Percentiles rank a stretch among this genome's conserved stretches.
Evolutionary conservation across 2,329 filamentous ascomycete species (phyloP).

Genomic region (Pyrenochaeta sp.): DNA sequence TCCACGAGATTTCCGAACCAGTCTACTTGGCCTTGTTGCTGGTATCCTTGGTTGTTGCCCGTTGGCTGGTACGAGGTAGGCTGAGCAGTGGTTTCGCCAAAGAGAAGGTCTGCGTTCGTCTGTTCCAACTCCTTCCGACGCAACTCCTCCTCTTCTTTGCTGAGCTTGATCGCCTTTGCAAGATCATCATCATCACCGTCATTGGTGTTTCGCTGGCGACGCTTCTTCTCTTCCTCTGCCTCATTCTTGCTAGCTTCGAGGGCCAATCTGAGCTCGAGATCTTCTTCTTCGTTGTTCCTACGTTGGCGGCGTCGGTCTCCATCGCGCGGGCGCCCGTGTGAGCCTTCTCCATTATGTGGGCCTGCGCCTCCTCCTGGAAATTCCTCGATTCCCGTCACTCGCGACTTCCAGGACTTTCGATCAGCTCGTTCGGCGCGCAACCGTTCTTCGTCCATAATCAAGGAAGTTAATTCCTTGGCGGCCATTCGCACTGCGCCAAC

Average conservation of each 20-base stretch:
- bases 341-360: conserved; percentile 47
- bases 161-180: conserved; percentile 92
- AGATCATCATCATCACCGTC: conserved; percentile 79
- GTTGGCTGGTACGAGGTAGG: conserved; percentile 77
- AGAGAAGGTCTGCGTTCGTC: conserved; percentile 83
- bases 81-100: conserved; percentile 77
- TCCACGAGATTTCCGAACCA: conserved; percentile 97
- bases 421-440: conserved; percentile 89
- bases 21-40: conserved; percentile 94
- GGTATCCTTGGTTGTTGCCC: conserved; percentile 95
- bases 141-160: conserved; percentile 90
- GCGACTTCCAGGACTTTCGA: conserved; percentile 94
- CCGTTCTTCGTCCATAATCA: conserved; percentile 93
- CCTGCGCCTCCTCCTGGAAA: conserved; percentile 58
- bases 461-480: conserved; percentile 90
- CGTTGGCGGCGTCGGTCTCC: conserved; percentile 49
- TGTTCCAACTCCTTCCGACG: conserved; percentile 87
- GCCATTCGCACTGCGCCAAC: conserved; percentile 79
- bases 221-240: conserved; percentile 87
- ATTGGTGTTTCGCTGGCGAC: conserved; percentile 62
- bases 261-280: conserved; percentile 87
- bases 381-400: conserved; percentile 92
- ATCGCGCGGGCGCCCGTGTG: conserved; percentile 49
- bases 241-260: conserved; percentile 95
- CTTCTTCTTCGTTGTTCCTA: conserved; percentile 78